Percentiles rank a stretch among this genome's conserved stretches.
These are phyloP conservation scores for Malus sieversii DNA, from an alignment of 306 rosid species.

Conservation along the genomic window DNA sequence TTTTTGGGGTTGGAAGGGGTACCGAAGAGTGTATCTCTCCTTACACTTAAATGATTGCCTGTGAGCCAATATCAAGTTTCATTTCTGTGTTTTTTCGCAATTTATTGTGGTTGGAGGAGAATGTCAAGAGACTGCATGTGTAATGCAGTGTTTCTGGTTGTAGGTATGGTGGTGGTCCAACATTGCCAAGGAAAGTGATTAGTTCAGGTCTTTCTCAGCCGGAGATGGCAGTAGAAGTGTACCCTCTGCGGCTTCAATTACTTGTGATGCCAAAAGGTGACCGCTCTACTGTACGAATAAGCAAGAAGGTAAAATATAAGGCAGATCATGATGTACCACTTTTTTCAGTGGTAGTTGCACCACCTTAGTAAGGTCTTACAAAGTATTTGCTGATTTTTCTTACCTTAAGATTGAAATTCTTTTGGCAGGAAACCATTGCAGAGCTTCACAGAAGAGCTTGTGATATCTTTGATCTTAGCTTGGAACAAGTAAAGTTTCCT, in stretches of 20 bases:
- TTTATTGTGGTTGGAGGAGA: neutral
- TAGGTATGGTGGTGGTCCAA: conserved; percentile 98
- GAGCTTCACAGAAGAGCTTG: conserved; percentile 88
- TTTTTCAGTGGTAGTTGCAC: conserved; percentile 10
- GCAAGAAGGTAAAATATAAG: conserved; percentile 79
- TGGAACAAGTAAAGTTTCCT: conserved; percentile 63
- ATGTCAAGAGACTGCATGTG: neutral
- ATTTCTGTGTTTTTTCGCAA: neutral
- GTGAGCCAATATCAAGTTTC: neutral
- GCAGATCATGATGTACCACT: conserved; percentile 12
- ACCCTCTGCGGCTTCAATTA: conserved; percentile 88
- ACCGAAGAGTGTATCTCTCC: neutral
- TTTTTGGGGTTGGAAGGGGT: neutral
- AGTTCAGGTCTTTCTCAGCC: conserved; percentile 83
- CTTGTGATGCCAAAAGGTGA: conserved; percentile 73
- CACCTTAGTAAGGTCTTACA: conserved; percentile 8
- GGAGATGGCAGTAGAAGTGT: conserved; percentile 90
- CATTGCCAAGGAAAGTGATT: conserved; percentile 72
- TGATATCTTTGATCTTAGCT: conserved; percentile 76
- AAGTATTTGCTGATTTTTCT: conserved; percentile 1
- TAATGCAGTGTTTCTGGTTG: conserved; percentile 1
- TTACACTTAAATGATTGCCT: neutral
- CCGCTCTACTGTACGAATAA: conserved; percentile 65
- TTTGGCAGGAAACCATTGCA: conserved; percentile 85
- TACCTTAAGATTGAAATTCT: conserved; percentile 32